Percentiles rank a stretch among this genome's conserved stretches.
These are phyloP conservation scores for Coemansia sp. DNA, from an alignment of 192 early-diverging fungal species.

Conservation along the genomic window DNA sequence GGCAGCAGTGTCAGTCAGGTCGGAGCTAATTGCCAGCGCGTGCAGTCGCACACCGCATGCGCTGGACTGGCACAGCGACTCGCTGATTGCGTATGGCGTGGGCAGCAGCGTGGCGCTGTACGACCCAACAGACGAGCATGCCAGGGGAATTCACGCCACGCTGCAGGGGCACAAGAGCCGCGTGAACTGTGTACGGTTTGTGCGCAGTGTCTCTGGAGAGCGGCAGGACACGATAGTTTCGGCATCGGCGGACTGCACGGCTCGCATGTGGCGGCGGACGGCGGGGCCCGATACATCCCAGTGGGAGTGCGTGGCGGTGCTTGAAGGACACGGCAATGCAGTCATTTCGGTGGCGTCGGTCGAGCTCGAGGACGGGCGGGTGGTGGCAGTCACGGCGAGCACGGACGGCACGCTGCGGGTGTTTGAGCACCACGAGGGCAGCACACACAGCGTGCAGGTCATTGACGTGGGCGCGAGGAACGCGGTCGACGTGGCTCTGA, in stretches of 20 bases:
- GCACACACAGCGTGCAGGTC: conserved; percentile 60
- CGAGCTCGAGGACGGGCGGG: background rate
- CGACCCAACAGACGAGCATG: conserved; percentile 54
- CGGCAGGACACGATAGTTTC: conserved; percentile 65
- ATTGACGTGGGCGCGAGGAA: conserved; percentile 64
- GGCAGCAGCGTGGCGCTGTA: conserved; percentile 67
- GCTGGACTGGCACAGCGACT: conserved; percentile 13
- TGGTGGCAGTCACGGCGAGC: conserved; percentile 10
- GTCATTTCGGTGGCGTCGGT: conserved; percentile 58
- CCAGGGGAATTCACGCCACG: conserved; percentile 54
- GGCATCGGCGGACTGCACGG: conserved; percentile 75
- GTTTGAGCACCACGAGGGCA: conserved; percentile 21
- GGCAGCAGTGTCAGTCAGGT: background rate
- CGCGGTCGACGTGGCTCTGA: conserved; percentile 63
- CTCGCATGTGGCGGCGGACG: conserved; percentile 73
- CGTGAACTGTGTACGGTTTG: conserved; percentile 73
- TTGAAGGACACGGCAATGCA: conserved; percentile 63
- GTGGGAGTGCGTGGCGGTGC: conserved; percentile 63
- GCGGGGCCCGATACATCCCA: background rate
- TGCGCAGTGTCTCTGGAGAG: conserved; percentile 48
- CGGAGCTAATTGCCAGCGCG: conserved; percentile 27
- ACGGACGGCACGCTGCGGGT: conserved; percentile 28
- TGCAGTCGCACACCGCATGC: conserved; percentile 45
- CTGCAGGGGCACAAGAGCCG: conserved; percentile 70
- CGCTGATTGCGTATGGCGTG: conserved; percentile 65